Percentiles rank a stretch among this genome's conserved stretches.
Evolutionary conservation across 257 asterid species (phyloP).

Genomic region (Plectranthus barbatus): DNA sequence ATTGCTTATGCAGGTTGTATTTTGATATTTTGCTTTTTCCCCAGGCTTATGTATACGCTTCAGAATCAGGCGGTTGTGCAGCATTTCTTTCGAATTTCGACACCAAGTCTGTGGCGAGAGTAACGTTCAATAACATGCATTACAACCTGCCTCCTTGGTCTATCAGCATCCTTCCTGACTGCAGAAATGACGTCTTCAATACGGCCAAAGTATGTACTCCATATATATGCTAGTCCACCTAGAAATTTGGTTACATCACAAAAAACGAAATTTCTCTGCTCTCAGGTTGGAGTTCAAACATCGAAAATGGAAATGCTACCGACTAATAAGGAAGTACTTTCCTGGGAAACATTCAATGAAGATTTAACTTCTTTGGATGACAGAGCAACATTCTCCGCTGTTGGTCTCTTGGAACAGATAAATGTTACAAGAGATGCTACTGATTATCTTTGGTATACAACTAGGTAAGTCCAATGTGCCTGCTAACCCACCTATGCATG

Average conservation of each 20-base stretch:
- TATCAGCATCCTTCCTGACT: slow-evolving; percentile 90
- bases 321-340: slow-evolving; percentile 33
- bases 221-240: not conserved
- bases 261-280: not conserved
- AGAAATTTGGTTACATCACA: not conserved
- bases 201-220: slow-evolving; percentile 71
- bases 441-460: slow-evolving; percentile 88
- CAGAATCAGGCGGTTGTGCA: slow-evolving; percentile 65
- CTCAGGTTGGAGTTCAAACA: slow-evolving; percentile 89
- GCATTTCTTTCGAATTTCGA: slow-evolving; percentile 87
- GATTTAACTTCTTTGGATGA: slow-evolving; percentile 68
- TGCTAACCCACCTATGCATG: not conserved
- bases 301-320: slow-evolving; percentile 79
- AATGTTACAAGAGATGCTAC: slow-evolving; percentile 80
- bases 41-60: slow-evolving; percentile 79
- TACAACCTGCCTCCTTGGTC: slow-evolving; percentile 88
- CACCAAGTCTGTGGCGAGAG: slow-evolving; percentile 44
- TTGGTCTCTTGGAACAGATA: slow-evolving; percentile 86
- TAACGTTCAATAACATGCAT: slow-evolving; percentile 83
- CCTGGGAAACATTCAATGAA: slow-evolving; percentile 87
- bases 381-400: slow-evolving; percentile 52
- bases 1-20: not conserved
- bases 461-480: slow-evolving; percentile 44
- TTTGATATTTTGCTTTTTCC: not conserved
- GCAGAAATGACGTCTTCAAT: slow-evolving; percentile 82